These are phyloP conservation scores for Articulospora tetracladia DNA, from an alignment of 495 filamentous ascomycete genomes.

Conservation along the genomic window DNA sequence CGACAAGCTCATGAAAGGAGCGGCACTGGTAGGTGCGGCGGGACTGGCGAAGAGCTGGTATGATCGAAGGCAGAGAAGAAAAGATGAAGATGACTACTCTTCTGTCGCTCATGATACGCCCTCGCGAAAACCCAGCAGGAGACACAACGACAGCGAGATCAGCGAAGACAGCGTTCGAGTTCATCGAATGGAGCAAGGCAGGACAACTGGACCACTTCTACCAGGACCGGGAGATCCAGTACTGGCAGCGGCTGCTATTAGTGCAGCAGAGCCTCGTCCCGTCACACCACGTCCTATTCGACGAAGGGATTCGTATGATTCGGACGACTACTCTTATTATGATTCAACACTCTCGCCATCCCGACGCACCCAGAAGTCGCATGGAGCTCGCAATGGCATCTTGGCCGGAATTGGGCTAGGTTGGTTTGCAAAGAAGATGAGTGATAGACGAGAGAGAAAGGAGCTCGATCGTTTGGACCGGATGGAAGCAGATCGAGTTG, in stretches of 20 bases:
- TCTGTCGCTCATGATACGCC: slow-evolving; percentile 51
- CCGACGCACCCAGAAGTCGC: slow-evolving; percentile 34
- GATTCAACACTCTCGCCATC: slow-evolving; percentile 39
- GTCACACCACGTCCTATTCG: slow-evolving; percentile 36
- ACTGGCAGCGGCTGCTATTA: slow-evolving; percentile 34
- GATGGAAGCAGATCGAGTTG: slow-evolving; percentile 41
- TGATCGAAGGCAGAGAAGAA: slow-evolving; percentile 49
- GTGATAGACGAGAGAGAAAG: slow-evolving; percentile 53
- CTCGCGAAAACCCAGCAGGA: slow-evolving; percentile 31
- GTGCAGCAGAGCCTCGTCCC: slow-evolving; percentile 35
- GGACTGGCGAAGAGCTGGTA: slow-evolving; percentile 61
- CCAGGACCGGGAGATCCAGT: slow-evolving; percentile 36
- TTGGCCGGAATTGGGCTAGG: slow-evolving; percentile 62
- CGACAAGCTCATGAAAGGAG: slow-evolving; percentile 61
- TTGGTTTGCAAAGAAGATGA: slow-evolving; percentile 61
- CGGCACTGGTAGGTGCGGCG: slow-evolving; percentile 62
- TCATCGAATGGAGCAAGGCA: slow-evolving; percentile 30
- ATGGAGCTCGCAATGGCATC: slow-evolving; percentile 58
- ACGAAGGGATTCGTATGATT: slow-evolving; percentile 37
- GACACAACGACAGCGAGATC: slow-evolving; percentile 23
- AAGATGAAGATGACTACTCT: slow-evolving; percentile 58
- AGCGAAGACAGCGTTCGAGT: slow-evolving; percentile 43
- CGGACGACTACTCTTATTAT: slow-evolving; percentile 41
- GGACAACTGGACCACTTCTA: slow-evolving; percentile 27
- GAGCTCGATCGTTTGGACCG: slow-evolving; percentile 63